A percentile compares a stretch with the other conserved stretches of the same genome.
phyloP scores from a whole-genome alignment of 331 rosid genomes.

The Rosa hybrid region DNA sequence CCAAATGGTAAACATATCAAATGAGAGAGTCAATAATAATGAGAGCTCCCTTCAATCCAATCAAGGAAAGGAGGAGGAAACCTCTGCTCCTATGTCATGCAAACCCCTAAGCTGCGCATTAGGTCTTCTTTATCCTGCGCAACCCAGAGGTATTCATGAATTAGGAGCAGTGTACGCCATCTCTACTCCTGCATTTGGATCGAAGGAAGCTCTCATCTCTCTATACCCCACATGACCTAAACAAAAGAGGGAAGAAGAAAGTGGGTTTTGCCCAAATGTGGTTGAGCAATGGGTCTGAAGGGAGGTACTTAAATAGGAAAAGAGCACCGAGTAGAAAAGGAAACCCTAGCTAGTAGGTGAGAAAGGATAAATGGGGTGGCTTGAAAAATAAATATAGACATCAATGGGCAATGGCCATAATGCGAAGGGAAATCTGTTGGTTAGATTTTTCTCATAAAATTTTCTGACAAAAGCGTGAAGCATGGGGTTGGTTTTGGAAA shows the following conservation, averaged over 20 bases:
- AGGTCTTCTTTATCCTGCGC: slow-evolving; percentile 11
- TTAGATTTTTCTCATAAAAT: slow-evolving; percentile 12
- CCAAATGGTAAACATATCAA: not conserved
- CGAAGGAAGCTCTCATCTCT: slow-evolving; percentile 44
- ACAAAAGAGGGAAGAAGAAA: not conserved
- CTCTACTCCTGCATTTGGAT: slow-evolving; percentile 39
- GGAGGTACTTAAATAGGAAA: slow-evolving; percentile 25
- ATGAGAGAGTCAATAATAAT: not conserved
- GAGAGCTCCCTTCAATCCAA: slow-evolving; percentile 69
- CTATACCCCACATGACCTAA: not conserved
- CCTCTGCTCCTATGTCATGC: slow-evolving; percentile 45
- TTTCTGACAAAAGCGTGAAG: slow-evolving; percentile 16
- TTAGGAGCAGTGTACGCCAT: slow-evolving; percentile 36
- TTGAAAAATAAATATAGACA: slow-evolving; percentile 16
- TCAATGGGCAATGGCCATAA: not conserved
- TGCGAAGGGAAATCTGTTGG: slow-evolving; percentile 18
- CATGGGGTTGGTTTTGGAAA: slow-evolving; percentile 7
- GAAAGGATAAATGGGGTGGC: slow-evolving; percentile 13
- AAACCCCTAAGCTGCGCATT: slow-evolving; percentile 42
- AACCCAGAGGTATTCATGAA: slow-evolving; percentile 47
- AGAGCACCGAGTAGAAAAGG: not conserved
- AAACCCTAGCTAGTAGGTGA: slow-evolving; percentile 33
- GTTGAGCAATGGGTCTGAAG: not conserved
- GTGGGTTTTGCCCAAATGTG: not conserved
- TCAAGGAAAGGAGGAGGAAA: slow-evolving; percentile 42